Conservation (phyloP, 78 protist genomes). For the Mantamonas sphyraenae region DNA sequence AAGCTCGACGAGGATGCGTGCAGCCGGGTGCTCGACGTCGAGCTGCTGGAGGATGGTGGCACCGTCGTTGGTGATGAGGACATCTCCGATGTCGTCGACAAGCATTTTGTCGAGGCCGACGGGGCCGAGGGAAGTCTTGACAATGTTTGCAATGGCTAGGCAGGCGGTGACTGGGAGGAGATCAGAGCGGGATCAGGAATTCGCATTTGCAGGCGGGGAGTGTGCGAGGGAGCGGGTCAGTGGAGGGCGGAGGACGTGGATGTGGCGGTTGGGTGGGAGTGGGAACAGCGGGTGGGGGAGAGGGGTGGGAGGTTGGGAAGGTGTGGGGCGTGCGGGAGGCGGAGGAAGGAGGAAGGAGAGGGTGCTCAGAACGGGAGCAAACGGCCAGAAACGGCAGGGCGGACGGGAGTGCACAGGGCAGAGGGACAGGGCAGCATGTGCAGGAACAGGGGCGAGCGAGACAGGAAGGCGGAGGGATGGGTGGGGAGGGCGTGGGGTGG, state of each 20-base stretch:
- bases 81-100: constrained; percentile 95
- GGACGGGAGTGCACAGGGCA: no score
- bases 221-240: neutral
- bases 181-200: neutral
- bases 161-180: constrained; percentile 74
- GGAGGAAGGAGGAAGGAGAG: neutral
- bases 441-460: no score
- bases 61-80: constrained; percentile 91
- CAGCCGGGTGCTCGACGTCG: constrained; percentile 97
- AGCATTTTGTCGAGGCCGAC: constrained; percentile 99
- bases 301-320: neutral
- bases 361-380: no score
- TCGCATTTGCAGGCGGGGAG: neutral
- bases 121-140: constrained; percentile 96
- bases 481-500: neutral
- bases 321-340: neutral
- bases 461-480: neutral
- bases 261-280: neutral
- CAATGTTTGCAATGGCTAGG: constrained; percentile 89
- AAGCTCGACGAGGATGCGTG: constrained; percentile 83
- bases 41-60: constrained; percentile 89
- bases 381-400: no score
- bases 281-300: neutral
- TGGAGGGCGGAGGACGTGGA: neutral
- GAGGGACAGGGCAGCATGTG: no score